Evolutionary conservation across 140 eudicot genomes (phyloP).

Genomic region (Anethum foeniculum): DNA sequence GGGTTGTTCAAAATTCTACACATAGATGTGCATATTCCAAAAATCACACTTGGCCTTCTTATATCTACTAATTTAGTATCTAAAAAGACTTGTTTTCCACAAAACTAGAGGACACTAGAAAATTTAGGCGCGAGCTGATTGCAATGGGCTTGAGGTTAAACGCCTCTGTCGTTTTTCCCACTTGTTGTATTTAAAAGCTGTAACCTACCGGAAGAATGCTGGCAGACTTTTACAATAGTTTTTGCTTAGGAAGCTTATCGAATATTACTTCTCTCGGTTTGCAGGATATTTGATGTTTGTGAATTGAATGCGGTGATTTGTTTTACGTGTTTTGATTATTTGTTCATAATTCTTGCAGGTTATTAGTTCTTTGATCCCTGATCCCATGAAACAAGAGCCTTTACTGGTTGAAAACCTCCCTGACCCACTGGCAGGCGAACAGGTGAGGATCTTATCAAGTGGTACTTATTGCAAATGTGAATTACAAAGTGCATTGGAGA

Average conservation of each 20-base stretch:
- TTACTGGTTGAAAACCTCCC: conserved; percentile 75
- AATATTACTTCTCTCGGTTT: background rate
- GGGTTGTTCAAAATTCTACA: background rate
- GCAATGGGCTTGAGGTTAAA: background rate
- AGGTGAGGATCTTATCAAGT: conserved; percentile 33
- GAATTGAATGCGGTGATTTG: background rate
- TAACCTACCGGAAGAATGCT: background rate
- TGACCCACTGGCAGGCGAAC: conserved; percentile 93
- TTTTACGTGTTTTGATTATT: conserved; percentile 1
- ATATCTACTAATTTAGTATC: background rate
- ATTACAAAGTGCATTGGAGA: background rate
- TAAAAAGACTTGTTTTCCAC: background rate
- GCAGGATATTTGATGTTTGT: background rate
- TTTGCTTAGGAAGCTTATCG: background rate
- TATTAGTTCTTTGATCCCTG: conserved; percentile 44
- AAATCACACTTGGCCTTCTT: background rate
- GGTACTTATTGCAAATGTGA: background rate
- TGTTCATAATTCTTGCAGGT: conserved; percentile 43
- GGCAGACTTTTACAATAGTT: background rate
- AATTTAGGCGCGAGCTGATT: background rate
- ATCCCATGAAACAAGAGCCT: conserved; percentile 86
- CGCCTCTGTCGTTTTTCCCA: background rate
- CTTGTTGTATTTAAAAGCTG: background rate
- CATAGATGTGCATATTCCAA: background rate
- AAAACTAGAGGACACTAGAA: background rate